Evolutionary conservation across 495 filamentous ascomycete genomes (phyloP).

Genomic region (Aspergillus coremiiformis): DNA sequence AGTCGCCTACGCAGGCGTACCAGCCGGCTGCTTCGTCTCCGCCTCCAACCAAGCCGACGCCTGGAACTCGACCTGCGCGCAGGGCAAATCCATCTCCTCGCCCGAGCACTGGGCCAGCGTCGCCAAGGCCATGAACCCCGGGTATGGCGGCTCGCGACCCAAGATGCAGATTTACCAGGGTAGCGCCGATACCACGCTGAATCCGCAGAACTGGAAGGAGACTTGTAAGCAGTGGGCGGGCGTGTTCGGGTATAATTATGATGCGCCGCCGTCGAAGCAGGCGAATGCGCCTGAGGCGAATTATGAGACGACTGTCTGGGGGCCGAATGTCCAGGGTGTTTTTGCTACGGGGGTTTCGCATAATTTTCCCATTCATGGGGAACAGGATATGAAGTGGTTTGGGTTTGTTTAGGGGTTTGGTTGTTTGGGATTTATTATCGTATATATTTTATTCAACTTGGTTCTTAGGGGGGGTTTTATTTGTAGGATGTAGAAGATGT

Average conservation of each 20-base stretch:
- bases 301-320: constrained; percentile 41
- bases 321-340: constrained; percentile 43
- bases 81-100: constrained; percentile 39
- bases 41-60: constrained; percentile 32
- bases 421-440: too few relatives aligned
- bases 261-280: constrained; percentile 21
- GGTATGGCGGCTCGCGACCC: constrained; percentile 47
- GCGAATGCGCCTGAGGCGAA: constrained; percentile 37
- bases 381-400: constrained; percentile 45
- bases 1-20: constrained; percentile 51
- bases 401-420: constrained; percentile 5
- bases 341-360: constrained; percentile 43
- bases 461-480: too few relatives aligned
- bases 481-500: too few relatives aligned
- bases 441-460: too few relatives aligned
- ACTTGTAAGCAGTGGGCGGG: constrained; percentile 52
- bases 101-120: constrained; percentile 44
- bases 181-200: constrained; percentile 40
- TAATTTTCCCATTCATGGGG: constrained; percentile 41
- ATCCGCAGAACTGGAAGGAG: constrained; percentile 43
- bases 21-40: constrained; percentile 52
- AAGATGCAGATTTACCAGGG: constrained; percentile 53
- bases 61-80: constrained; percentile 37
- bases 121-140: constrained; percentile 45
- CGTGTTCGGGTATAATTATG: constrained; percentile 35